Percentiles rank a stretch among this genome's conserved stretches.
These are phyloP conservation scores for Sinapis alba DNA, from an alignment of 441 rosid species.

Conservation along the genomic window DNA sequence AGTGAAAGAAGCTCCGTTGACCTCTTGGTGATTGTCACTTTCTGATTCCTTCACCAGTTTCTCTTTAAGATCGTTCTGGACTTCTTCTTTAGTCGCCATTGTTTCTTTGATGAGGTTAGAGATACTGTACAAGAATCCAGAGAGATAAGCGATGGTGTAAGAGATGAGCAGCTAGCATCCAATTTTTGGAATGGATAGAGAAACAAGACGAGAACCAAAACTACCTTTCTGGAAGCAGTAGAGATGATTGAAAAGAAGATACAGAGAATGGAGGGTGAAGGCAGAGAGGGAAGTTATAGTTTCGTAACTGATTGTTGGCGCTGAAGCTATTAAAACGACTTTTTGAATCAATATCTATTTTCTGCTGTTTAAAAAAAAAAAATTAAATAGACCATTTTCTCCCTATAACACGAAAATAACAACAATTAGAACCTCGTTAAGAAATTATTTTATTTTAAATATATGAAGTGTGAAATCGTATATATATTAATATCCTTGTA, in stretches of 20 bases:
- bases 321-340: not conserved
- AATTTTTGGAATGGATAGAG: not conserved
- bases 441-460: not conserved
- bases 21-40: conserved; percentile 51
- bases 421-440: not conserved
- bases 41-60: conserved; percentile 1
- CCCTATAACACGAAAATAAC: not conserved
- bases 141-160: not conserved
- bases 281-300: not conserved
- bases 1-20: conserved; percentile 69
- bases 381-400: no score
- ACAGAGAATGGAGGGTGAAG: not conserved
- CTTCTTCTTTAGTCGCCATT: conserved; percentile 49
- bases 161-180: no score
- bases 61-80: not conserved
- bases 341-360: not conserved
- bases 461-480: not conserved
- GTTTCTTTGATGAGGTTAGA: not conserved
- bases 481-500: not conserved
- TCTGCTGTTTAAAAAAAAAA: no score
- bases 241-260: not conserved
- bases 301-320: not conserved
- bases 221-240: not conserved
- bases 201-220: not conserved
- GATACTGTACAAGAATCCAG: not conserved